Percentiles rank a stretch among this genome's conserved stretches.
These are phyloP conservation scores for Tolypocladium endophyticum DNA, from an alignment of 2,329 filamentous ascomycete genomes.

Conservation along the genomic window DNA sequence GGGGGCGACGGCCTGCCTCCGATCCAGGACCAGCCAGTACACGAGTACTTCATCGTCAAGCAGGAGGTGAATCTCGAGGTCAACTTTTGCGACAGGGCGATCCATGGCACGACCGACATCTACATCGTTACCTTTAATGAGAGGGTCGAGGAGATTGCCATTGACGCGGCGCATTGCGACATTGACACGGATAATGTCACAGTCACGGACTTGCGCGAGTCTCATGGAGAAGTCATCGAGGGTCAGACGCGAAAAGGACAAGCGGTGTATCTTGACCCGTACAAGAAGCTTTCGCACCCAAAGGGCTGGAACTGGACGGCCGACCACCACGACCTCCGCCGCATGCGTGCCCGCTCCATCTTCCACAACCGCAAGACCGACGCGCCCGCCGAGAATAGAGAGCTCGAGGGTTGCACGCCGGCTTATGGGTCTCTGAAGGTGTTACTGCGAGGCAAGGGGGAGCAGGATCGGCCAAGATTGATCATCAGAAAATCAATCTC, in stretches of 20 bases:
- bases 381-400: slow-evolving; percentile 43
- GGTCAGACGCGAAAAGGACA: slow-evolving; percentile 28
- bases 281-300: slow-evolving; percentile 53
- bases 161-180: slow-evolving; percentile 53
- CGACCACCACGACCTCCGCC: slow-evolving; percentile 65
- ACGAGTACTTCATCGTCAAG: slow-evolving; percentile 52
- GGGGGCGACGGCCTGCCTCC: slow-evolving; percentile 20
- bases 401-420: slow-evolving; percentile 44
- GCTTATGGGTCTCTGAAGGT: slow-evolving; percentile 41
- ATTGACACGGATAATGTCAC: slow-evolving; percentile 45
- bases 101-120: slow-evolving; percentile 74
- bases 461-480: slow-evolving; percentile 27
- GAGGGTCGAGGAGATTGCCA: slow-evolving; percentile 45
- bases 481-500: slow-evolving; percentile 33
- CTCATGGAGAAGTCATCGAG: slow-evolving; percentile 22
- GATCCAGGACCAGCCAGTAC: slow-evolving; percentile 23
- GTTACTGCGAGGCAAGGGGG: slow-evolving; percentile 28
- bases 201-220: slow-evolving; percentile 30
- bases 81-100: slow-evolving; percentile 64
- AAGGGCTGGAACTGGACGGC: slow-evolving; percentile 51
- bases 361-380: slow-evolving; percentile 41
- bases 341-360: slow-evolving; percentile 51
- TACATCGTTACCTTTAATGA: slow-evolving; percentile 57
- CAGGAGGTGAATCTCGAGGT: slow-evolving; percentile 86
- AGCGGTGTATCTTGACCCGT: slow-evolving; percentile 50